A percentile compares a stretch with the other conserved stretches of the same genome.
These are phyloP conservation scores for Colletotrichum camelliae DNA, from an alignment of 2,329 filamentous ascomycete genomes.

Conservation along the genomic window DNA sequence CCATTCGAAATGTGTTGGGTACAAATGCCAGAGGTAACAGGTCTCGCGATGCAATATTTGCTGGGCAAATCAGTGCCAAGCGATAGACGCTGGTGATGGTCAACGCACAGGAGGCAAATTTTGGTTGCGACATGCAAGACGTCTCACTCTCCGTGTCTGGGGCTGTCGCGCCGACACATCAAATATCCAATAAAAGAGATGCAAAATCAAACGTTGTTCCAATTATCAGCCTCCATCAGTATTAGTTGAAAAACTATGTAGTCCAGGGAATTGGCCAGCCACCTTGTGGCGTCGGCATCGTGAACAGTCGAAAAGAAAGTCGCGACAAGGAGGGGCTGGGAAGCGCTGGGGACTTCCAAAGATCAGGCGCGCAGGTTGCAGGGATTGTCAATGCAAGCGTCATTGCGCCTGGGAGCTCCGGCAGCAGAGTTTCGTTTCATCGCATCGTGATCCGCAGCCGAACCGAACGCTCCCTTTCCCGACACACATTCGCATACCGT, in stretches of 20 bases:
- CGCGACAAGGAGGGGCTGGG: background rate
- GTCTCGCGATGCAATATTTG: background rate
- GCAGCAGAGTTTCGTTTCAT: conserved; percentile 20
- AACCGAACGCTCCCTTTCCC: background rate
- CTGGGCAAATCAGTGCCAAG: background rate
- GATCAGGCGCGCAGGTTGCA: background rate
- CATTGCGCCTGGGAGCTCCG: conserved; percentile 15
- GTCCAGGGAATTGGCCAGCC: background rate
- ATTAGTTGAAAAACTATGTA: background rate
- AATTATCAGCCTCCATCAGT: background rate
- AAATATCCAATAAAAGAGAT: background rate
- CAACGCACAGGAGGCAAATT: background rate
- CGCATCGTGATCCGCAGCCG: conserved; percentile 15
- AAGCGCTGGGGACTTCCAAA: background rate
- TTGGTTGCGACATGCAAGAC: background rate
- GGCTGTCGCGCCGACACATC: background rate
- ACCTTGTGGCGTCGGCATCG: conserved; percentile 16
- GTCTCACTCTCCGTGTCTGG: background rate
- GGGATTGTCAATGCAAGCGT: conserved; percentile 19
- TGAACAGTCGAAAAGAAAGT: background rate
- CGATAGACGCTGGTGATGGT: background rate
- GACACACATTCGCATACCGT: background rate
- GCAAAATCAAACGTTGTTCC: background rate
- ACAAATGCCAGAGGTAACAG: background rate
- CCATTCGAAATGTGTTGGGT: background rate